phyloP scores from a whole-genome alignment of 352 stramenopile species.

The Plasmopara muralis region DNA sequence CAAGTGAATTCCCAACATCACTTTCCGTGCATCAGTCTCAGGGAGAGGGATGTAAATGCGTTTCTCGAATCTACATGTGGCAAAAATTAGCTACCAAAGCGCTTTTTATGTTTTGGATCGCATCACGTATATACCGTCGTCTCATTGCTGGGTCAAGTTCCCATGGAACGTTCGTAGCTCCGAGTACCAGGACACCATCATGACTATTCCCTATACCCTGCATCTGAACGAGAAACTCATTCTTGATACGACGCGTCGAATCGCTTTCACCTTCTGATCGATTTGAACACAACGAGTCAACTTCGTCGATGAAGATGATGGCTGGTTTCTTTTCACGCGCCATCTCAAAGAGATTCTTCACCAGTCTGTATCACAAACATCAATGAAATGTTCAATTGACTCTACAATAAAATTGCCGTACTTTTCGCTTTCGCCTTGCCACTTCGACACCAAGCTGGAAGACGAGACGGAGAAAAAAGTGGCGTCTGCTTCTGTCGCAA shows the following conservation, averaged over 20 bases:
- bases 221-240: slow-evolving; percentile 98
- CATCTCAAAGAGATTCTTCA: slow-evolving; percentile 98
- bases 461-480: slow-evolving; percentile 98
- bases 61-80: slow-evolving; percentile 93
- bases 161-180: slow-evolving; percentile 98
- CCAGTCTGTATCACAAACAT: slow-evolving; percentile 57
- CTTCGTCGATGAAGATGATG: slow-evolving; percentile 98
- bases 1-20: slow-evolving; percentile 97
- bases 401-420: slow-evolving; percentile 15
- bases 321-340: slow-evolving; percentile 89
- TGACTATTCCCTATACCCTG: slow-evolving; percentile 92
- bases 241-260: slow-evolving; percentile 94
- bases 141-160: slow-evolving; percentile 96
- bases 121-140: slow-evolving; percentile 62
- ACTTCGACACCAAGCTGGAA: slow-evolving; percentile 98
- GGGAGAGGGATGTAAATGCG: slow-evolving; percentile 98
- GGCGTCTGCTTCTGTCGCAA: slow-evolving; percentile 97
- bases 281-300: slow-evolving; percentile 93
- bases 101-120: neutral
- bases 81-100: slow-evolving; percentile 4
- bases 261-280: slow-evolving; percentile 94
- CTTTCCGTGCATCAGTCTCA: slow-evolving; percentile 83
- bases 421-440: slow-evolving; percentile 94
- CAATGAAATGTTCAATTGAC: neutral
- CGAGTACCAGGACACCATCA: slow-evolving; percentile 92